These are phyloP conservation scores for Ceratocystis alfenasii DNA, from an alignment of 2,329 filamentous ascomycete species.

Conservation along the genomic window DNA sequence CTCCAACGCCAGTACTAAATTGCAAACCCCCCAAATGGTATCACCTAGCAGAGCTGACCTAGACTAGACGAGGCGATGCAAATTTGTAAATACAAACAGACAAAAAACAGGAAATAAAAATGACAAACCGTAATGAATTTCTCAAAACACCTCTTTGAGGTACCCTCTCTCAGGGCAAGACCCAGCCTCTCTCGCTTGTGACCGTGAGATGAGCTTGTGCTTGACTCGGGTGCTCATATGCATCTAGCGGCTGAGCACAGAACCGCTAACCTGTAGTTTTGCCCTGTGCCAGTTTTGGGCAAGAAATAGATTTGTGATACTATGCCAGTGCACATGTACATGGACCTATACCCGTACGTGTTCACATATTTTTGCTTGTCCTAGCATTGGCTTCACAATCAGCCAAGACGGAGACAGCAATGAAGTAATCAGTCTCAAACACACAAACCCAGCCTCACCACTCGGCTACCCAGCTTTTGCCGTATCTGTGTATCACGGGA, in stretches of 20 bases:
- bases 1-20: neutral
- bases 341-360: too few species aligned
- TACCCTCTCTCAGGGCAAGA: neutral
- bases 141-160: too few species aligned
- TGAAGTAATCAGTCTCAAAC: neutral
- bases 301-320: neutral
- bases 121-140: neutral
- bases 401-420: neutral
- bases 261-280: neutral
- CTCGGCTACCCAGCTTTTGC: neutral
- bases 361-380: neutral
- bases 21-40: neutral
- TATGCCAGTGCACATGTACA: neutral
- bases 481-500: neutral
- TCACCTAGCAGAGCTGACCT: neutral
- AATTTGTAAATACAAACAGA: neutral
- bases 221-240: neutral
- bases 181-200: neutral
- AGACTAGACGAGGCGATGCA: neutral
- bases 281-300: neutral
- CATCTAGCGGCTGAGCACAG: neutral
- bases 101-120: neutral
- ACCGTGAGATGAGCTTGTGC: neutral
- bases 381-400: neutral
- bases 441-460: neutral